Conservation (phyloP, 2,329 filamentous ascomycete species). For the Xylaria multiplex region DNA sequence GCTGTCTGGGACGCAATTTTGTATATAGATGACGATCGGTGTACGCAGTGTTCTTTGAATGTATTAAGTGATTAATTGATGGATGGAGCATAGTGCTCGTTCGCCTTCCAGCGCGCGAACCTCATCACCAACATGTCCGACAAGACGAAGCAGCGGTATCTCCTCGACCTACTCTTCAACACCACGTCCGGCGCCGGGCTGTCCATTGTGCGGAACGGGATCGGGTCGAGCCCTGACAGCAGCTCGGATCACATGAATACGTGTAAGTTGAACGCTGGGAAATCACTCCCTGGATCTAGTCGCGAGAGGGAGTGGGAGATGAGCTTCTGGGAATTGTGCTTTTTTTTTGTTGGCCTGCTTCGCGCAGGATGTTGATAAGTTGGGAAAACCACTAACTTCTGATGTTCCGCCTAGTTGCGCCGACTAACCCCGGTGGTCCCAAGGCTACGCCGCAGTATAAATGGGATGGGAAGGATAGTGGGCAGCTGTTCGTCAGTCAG, state of each 20-base stretch:
- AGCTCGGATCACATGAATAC: slow-evolving; percentile 52
- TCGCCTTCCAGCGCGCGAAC: slow-evolving; percentile 58
- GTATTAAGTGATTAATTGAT: neutral
- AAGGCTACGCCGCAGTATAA: slow-evolving; percentile 51
- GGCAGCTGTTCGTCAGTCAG: slow-evolving; percentile 59
- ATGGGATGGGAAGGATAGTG: slow-evolving; percentile 56
- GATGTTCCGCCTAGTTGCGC: slow-evolving; percentile 46
- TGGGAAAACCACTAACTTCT: neutral
- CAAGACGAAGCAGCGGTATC: slow-evolving; percentile 53
- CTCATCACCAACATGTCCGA: slow-evolving; percentile 54
- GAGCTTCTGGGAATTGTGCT: neutral
- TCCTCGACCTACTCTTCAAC: slow-evolving; percentile 58
- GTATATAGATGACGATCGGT: too few species aligned
- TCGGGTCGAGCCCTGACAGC: slow-evolving; percentile 55
- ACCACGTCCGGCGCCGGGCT: slow-evolving; percentile 56
- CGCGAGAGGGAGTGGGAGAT: neutral
- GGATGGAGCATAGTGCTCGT: slow-evolving; percentile 46
- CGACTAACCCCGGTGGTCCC: slow-evolving; percentile 52
- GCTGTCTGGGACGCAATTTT: too few species aligned
- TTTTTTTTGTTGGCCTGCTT: neutral
- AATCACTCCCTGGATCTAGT: neutral
- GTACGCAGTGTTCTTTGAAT: neutral
- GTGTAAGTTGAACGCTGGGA: slow-evolving; percentile 28
- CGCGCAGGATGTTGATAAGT: neutral
- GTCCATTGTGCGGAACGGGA: slow-evolving; percentile 57